Conservation (phyloP, 2,329 filamentous ascomycete genomes). For the Claviceps sorghi region DNA sequence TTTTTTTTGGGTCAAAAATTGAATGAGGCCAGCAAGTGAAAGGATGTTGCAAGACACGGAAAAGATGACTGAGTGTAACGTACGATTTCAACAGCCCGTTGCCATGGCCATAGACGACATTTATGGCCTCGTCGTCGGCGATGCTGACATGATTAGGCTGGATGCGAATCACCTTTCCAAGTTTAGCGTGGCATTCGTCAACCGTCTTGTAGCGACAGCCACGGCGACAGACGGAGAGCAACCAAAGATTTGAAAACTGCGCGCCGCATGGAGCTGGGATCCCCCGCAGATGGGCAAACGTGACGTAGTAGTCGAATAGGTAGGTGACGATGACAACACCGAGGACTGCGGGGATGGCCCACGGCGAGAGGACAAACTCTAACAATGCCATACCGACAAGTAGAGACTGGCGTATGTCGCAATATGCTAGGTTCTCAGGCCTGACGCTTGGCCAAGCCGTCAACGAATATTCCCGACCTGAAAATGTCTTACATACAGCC, state of each 20-base stretch:
- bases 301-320: slow-evolving; percentile 44
- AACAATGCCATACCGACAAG: slow-evolving; percentile 15
- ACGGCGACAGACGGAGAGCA: slow-evolving; percentile 49
- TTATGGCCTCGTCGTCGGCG: slow-evolving; percentile 65
- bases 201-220: slow-evolving; percentile 52
- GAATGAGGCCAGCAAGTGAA: slow-evolving; percentile 6
- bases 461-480: neutral
- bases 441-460: neutral
- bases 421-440: neutral
- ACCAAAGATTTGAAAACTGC: slow-evolving; percentile 66
- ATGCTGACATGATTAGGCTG: slow-evolving; percentile 75
- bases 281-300: slow-evolving; percentile 31
- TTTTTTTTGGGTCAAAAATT: neutral
- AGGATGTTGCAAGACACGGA: no score
- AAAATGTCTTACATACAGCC: neutral
- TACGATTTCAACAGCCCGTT: slow-evolving; percentile 62
- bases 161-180: slow-evolving; percentile 68
- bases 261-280: slow-evolving; percentile 50
- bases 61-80: slow-evolving; percentile 8
- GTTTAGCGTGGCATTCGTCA: slow-evolving; percentile 58
- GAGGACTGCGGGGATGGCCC: slow-evolving; percentile 30
- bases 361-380: slow-evolving; percentile 26
- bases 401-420: neutral
- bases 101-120: slow-evolving; percentile 62
- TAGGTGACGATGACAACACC: slow-evolving; percentile 38